Evolutionary conservation across 176 grass and related monocot species (phyloP), one percentile per base, ranked within the genome.

Genomic region (Carex littledalei): DNA sequence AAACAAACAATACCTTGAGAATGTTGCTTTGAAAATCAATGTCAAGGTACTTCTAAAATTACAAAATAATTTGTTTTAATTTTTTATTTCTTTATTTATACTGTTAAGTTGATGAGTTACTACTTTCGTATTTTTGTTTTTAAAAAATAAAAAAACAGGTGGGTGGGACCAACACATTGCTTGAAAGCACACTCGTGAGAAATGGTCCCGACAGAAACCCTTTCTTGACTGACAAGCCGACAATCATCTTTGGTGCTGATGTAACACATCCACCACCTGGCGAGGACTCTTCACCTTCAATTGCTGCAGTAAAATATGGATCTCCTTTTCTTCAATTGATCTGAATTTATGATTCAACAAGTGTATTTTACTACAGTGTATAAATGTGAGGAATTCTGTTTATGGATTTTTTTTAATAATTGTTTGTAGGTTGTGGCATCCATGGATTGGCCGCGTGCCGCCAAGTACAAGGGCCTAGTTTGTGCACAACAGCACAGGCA

Each of bases 1-100:
- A 63, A 89, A 64, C 2, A 81, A 86, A 31, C 85, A 92, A 13
- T 95, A 88, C 85, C 85, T 92, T 39, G 83, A 89, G 92, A 95
- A 98, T 86, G 79, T 93, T 45, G 86, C 89, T 31, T 67, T 94
- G 71, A 98, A 94, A 91, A 95, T 98, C 61, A 98, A 98, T 49
- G 87, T 92, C 10, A 98, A 98, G 95, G 93, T 98, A 84, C 41
- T 82, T 60, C 63, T 8, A 31, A n/a, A 1, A 20, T 80, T 66
- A 22, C n/a, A 21, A 60, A 37, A 62, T 11, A 43, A 81, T 60
- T 11, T 61, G 18, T 16, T 49, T 65, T 43, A 60, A 15, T 43
- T 6, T 35, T 63, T 64, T 82, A 5, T 63, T 24, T 47, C 6
- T 34, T 32, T 66, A 66, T 43, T 34, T 2, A 14, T 79, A 54